phyloP scores from a whole-genome alignment of 768 basidiomycete genomes.

The Hygrocybe punicea region DNA sequence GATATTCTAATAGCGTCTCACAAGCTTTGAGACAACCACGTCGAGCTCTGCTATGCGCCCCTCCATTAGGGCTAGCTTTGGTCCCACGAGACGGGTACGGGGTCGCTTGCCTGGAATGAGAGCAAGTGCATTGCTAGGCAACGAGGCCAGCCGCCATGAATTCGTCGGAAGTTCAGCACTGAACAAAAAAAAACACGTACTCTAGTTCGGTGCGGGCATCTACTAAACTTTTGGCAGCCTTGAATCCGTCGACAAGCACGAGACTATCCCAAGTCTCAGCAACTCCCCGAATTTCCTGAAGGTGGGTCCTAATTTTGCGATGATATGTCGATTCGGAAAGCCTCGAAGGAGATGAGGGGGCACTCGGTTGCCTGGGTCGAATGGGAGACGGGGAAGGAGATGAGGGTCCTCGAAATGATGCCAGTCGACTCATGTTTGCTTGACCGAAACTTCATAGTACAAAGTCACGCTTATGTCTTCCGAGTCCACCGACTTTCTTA shows the following conservation, averaged over 20 bases:
- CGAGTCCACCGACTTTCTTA: constrained; percentile 51
- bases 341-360: constrained; percentile 48
- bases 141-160: constrained; percentile 8
- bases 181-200: constrained; percentile 43
- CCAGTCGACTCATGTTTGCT: constrained; percentile 51
- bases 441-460: not conserved
- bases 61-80: constrained; percentile 69
- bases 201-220: constrained; percentile 83
- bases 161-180: not conserved
- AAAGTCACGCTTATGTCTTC: not conserved
- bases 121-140: constrained; percentile 59
- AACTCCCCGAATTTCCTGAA: constrained; percentile 64
- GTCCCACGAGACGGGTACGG: constrained; percentile 54
- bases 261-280: constrained; percentile 81
- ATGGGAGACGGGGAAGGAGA: constrained; percentile 69
- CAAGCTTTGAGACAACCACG: constrained; percentile 58
- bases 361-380: constrained; percentile 36
- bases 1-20: constrained; percentile 33
- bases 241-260: constrained; percentile 74
- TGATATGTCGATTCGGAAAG: constrained; percentile 74
- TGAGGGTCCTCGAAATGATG: constrained; percentile 78
- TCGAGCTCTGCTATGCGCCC: constrained; percentile 58
- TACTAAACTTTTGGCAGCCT: constrained; percentile 64
- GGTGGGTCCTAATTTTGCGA: constrained; percentile 63
- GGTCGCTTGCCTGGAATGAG: constrained; percentile 56